Conservation (phyloP, 768 basidiomycete species). For the Cyathus striatus region DNA sequence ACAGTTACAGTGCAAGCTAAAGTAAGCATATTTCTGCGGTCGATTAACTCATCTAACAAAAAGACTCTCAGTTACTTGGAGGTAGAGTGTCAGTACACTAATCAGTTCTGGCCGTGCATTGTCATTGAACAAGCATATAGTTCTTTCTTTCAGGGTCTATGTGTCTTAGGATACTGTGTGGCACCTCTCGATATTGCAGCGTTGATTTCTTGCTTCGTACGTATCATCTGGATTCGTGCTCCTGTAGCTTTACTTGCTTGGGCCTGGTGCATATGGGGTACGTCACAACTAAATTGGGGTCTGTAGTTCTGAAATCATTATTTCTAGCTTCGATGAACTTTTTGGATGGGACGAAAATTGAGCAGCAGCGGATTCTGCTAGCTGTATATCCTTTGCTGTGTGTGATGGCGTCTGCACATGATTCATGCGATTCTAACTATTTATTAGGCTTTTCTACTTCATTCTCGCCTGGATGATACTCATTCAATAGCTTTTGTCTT, state of each 20-base stretch:
- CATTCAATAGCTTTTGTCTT: conserved; percentile 45
- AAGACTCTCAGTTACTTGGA: conserved; percentile 63
- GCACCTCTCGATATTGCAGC: conserved; percentile 92
- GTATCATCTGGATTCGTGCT: conserved; percentile 78
- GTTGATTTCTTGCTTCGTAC: conserved; percentile 80
- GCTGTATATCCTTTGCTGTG: conserved; percentile 97
- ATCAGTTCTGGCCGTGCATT: background rate
- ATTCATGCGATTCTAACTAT: background rate
- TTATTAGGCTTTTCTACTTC: conserved; percentile 82
- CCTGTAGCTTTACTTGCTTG: conserved; percentile 84
- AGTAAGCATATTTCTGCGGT: conserved; percentile 47
- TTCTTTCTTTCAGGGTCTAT: conserved; percentile 94
- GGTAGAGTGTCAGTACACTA: conserved; percentile 64
- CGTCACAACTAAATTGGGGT: conserved; percentile 12
- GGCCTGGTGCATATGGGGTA: conserved; percentile 98
- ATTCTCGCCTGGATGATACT: conserved; percentile 96
- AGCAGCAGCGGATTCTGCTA: conserved; percentile 81
- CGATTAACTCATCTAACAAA: too few relatives aligned
- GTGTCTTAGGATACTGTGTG: conserved; percentile 92
- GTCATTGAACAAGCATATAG: conserved; percentile 27
- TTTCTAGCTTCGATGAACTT: conserved; percentile 85
- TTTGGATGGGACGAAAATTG: conserved; percentile 91
- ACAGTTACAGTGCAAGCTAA: conserved; percentile 96
- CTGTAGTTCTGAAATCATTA: background rate
- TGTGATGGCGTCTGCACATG: conserved; percentile 8